A percentile compares a stretch with the other conserved stretches of the same genome.
Conservation (phyloP, 192 early-diverging fungal species). For the Dispira simplex region DNA sequence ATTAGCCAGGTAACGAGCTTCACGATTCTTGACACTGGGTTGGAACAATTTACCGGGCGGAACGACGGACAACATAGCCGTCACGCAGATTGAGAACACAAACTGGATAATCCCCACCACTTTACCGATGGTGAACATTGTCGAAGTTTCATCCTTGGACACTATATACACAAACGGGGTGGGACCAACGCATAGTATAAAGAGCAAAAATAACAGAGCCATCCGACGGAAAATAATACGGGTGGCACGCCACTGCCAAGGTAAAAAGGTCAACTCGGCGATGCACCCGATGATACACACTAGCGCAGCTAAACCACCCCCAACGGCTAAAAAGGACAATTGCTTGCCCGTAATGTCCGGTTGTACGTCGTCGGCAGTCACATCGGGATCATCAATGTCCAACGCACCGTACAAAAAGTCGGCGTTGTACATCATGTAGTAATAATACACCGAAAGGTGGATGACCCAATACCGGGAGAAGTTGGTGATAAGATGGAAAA, state of each 20-base stretch:
- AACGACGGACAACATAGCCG: conserved; percentile 45
- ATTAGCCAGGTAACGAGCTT: conserved; percentile 31
- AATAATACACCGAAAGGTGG: conserved; percentile 61
- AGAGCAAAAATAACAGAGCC: conserved; percentile 35
- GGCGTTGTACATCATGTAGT: conserved; percentile 59
- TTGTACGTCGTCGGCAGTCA: conserved; percentile 17
- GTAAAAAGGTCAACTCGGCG: conserved; percentile 56
- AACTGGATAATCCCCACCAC: conserved; percentile 51
- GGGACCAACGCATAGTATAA: conserved; percentile 46
- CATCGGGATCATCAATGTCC: conserved; percentile 16
- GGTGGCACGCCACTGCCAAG: conserved; percentile 27
- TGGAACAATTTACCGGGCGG: conserved; percentile 46
- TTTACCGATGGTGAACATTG: conserved; percentile 29
- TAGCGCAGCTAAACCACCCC: conserved; percentile 51
- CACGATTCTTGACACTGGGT: conserved; percentile 35
- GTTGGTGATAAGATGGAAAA: conserved; percentile 69
- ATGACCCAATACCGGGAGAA: conserved; percentile 79
- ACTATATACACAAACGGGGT: conserved; percentile 32
- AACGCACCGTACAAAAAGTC: conserved; percentile 41
- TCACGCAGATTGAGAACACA: conserved; percentile 45
- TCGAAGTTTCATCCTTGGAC: not conserved
- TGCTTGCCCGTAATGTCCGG: conserved; percentile 21
- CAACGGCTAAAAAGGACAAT: conserved; percentile 50
- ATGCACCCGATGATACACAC: conserved; percentile 46
- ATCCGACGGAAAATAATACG: conserved; percentile 29